A percentile compares a stretch with the other conserved stretches of the same genome.
Evolutionary conservation across 2,329 filamentous ascomycete species (phyloP).

Genomic region (Domatiomyces catenatus): DNA sequence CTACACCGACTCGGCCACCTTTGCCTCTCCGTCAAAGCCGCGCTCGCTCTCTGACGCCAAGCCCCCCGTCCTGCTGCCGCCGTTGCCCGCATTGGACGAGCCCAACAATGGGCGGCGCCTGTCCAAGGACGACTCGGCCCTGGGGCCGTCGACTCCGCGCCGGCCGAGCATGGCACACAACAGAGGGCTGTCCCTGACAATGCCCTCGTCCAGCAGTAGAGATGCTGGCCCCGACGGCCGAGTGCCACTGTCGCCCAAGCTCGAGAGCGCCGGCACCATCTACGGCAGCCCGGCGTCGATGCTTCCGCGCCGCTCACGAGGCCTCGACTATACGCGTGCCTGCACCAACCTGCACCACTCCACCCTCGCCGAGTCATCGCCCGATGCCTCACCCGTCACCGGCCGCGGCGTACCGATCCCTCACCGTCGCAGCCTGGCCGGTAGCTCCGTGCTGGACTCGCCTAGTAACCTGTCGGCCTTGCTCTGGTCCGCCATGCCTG

Average conservation of each 20-base stretch:
- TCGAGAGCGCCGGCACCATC: constrained; percentile 66
- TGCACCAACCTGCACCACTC: constrained; percentile 93
- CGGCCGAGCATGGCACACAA: constrained; percentile 44
- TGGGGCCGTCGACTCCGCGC: constrained; percentile 57
- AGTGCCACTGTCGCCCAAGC: constrained; percentile 64
- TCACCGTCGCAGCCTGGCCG: constrained; percentile 31
- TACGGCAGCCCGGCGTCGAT: constrained; percentile 81
- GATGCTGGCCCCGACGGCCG: constrained; percentile 29
- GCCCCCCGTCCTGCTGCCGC: constrained; percentile 41
- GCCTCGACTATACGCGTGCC: constrained; percentile 82
- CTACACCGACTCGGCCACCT: not conserved
- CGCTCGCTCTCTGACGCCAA: constrained; percentile 50
- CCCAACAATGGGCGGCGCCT: constrained; percentile 29
- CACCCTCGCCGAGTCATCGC: constrained; percentile 76
- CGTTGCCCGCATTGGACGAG: constrained; percentile 44
- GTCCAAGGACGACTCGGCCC: constrained; percentile 52
- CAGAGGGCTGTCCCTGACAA: constrained; percentile 54
- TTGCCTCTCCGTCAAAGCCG: constrained; percentile 31
- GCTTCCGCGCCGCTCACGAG: constrained; percentile 73
- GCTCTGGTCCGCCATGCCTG: constrained; percentile 55
- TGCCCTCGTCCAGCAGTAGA: constrained; percentile 38
- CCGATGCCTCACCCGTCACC: constrained; percentile 76
- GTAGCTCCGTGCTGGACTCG: constrained; percentile 40
- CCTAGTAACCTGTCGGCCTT: constrained; percentile 44
- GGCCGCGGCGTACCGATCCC: constrained; percentile 50